These are phyloP conservation scores for Neonectria sp. DNA, from an alignment of 2,329 filamentous ascomycete genomes.

Conservation along the genomic window DNA sequence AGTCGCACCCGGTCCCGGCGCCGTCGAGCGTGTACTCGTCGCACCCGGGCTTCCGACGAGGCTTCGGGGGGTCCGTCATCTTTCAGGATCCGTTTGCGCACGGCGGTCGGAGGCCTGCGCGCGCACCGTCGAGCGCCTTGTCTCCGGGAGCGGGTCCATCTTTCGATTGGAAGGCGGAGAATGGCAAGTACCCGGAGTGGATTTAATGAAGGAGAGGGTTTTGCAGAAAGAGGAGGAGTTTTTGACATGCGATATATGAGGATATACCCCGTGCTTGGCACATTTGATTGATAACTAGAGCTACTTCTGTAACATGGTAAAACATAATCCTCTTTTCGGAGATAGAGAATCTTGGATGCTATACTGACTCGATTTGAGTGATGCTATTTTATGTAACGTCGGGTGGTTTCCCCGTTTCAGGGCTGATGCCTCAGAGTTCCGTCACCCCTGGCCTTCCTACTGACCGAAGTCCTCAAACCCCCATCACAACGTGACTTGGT, in stretches of 20 bases:
- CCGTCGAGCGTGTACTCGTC: conserved; percentile 43
- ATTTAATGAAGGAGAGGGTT: not conserved
- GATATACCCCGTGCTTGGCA: not conserved
- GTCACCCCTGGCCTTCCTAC: not conserved
- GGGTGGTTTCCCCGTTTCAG: not conserved
- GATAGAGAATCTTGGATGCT: not conserved
- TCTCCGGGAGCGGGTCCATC: not conserved
- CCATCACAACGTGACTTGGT: not conserved
- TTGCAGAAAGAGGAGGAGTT: not conserved
- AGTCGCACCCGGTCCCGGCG: not conserved
- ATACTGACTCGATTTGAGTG: not conserved
- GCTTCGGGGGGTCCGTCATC: not conserved
- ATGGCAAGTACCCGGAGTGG: not conserved
- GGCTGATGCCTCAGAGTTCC: not conserved
- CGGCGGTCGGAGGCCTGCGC: not conserved
- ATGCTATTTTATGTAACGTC: not conserved
- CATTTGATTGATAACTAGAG: not conserved
- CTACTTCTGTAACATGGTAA: not conserved
- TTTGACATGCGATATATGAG: not conserved
- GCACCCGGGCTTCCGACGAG: conserved; percentile 11
- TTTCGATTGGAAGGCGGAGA: not conserved
- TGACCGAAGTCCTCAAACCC: not conserved
- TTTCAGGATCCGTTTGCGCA: not conserved
- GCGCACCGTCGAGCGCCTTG: not conserved
- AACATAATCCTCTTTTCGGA: not conserved